Evolutionary conservation across 1,284 basidiomycete species (phyloP).

Genomic region (Trametes polyzona): DNA sequence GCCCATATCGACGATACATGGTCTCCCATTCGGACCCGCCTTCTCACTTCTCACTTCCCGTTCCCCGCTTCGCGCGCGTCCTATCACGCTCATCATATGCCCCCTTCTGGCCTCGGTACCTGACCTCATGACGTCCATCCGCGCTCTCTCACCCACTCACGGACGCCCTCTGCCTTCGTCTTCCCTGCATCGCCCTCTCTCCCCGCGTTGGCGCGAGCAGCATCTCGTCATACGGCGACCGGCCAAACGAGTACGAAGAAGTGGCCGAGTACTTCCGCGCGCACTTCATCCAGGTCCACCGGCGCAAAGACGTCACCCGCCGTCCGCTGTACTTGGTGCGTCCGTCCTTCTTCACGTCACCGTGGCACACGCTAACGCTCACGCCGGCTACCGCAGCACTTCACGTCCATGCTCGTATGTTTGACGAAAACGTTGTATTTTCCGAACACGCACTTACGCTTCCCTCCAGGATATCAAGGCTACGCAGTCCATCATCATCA

Average conservation of each 20-base stretch:
- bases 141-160: no score
- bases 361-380: background rate
- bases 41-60: background rate
- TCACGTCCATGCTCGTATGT: constrained; percentile 75
- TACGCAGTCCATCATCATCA: constrained; percentile 74
- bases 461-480: constrained; percentile 64
- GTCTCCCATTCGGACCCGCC: no score
- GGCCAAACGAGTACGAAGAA: constrained; percentile 71
- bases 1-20: background rate
- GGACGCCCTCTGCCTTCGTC: background rate
- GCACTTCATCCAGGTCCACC: constrained; percentile 76
- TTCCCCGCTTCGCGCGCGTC: background rate
- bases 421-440: background rate
- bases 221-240: constrained; percentile 78
- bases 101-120: background rate
- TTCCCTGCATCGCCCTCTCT: background rate
- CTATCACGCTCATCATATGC: constrained; percentile 8
- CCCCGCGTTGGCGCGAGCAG: constrained; percentile 40
- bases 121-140: background rate
- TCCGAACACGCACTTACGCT: background rate
- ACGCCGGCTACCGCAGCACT: constrained; percentile 56
- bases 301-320: constrained; percentile 61
- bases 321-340: constrained; percentile 68
- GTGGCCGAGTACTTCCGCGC: constrained; percentile 79
- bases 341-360: constrained; percentile 21